Evolutionary conservation across 2,329 filamentous ascomycete genomes (phyloP), one percentile per base, ranked within the genome.

Genomic region (Fusarium equiseti): DNA sequence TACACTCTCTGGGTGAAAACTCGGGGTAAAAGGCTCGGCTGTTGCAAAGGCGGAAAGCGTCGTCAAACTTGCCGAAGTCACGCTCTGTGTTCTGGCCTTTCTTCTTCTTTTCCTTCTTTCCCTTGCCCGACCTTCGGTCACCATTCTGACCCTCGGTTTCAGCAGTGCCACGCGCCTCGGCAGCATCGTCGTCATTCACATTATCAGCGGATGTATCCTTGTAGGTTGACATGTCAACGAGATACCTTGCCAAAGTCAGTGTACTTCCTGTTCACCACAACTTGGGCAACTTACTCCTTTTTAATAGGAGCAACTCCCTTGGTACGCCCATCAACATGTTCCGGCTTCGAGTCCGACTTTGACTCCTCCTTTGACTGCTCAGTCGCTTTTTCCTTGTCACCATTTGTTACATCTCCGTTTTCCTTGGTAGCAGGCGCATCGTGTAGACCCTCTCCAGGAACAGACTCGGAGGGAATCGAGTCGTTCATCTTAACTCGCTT

Each of bases 1-100:
- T 87, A 80, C 96, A 98, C 27, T 89, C 83, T 68, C 86, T 84
- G 0, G 94, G 93, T 5, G 93, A 95, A 79, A 97, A 97, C 78
- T 98, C 95, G 40, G 92, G 85, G 67, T 84, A 87, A 75, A 89
- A 87, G 20, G 88, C 88, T 66, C 92, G 87, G 56, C 90, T 94
- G 74, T 90, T 89, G 81, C 95, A 98, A 11, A 98, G 87, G 43
- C 88, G 88, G 59, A 95, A 86, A 31, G 88, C 88, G 77, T 98
- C 95, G 66, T 89, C 87, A 44, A 93, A 96, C 69, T 86, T 89
- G 53, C 94, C 94, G 78, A 96, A 98, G 45, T 88, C 88, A 61
- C 95, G 91, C 72, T 89, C 89, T 70, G 91, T 94, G 80, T 98
- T 98, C 81, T 97, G 94, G 15, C 83, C 83, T 72, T 82, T 83